These are phyloP conservation scores for Rhizopus stolonifer DNA, from an alignment of 371 early-diverging fungal species.

Conservation along the genomic window DNA sequence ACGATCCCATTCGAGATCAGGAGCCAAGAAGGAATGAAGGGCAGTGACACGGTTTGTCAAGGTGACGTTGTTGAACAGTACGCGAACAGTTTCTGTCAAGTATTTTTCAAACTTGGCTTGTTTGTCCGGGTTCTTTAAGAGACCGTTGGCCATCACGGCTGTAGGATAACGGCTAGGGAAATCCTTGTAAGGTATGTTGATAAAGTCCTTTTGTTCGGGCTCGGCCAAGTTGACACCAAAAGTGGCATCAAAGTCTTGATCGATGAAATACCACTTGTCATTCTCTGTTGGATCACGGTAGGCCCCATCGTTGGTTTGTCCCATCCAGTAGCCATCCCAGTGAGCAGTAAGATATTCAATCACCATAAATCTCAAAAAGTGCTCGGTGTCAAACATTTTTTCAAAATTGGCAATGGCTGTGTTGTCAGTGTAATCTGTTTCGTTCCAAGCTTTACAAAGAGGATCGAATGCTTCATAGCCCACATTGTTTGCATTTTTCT, in stretches of 20 bases:
- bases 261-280: conserved; percentile 50
- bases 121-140: conserved; percentile 48
- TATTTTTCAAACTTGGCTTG: conserved; percentile 48
- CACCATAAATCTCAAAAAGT: conserved; percentile 58
- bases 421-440: conserved; percentile 41
- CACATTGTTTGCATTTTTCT: conserved; percentile 33
- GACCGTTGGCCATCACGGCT: conserved; percentile 51
- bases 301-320: conserved; percentile 56
- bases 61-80: conserved; percentile 54
- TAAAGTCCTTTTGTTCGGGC: conserved; percentile 24
- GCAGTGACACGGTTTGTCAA: conserved; percentile 50
- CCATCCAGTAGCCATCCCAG: conserved; percentile 65
- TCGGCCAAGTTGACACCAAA: conserved; percentile 54
- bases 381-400: conserved; percentile 45
- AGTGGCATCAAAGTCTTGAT: conserved; percentile 55
- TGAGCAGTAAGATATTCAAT: conserved; percentile 54
- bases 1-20: conserved; percentile 57
- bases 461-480: conserved; percentile 33
- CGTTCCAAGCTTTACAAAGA: conserved; percentile 38
- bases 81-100: conserved; percentile 48
- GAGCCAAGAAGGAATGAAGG: conserved; percentile 49
- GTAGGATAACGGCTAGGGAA: conserved; percentile 40
- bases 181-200: conserved; percentile 42
- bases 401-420: conserved; percentile 38
- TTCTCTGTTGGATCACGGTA: conserved; percentile 50